Evolutionary conservation across 164 flowering plant species (phyloP).

Genomic region (Cinnamomum chago): DNA sequence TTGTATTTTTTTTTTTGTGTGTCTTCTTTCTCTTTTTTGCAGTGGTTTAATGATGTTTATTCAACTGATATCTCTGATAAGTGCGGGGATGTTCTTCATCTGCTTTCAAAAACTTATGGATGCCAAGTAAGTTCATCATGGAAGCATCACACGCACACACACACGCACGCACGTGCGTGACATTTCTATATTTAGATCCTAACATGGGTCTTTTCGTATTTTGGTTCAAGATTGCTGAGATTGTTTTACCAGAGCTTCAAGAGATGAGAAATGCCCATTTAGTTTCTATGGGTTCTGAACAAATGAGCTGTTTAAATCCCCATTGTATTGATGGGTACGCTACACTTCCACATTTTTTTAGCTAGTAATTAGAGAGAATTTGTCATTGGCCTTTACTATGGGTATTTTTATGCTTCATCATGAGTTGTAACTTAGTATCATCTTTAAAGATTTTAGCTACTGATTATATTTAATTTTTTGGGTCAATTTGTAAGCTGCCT

Average conservation of each 20-base stretch:
- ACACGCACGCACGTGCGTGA: too few species aligned
- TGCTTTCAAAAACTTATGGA: slow-evolving; percentile 50
- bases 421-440: neutral
- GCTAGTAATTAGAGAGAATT: neutral
- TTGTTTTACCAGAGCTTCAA: slow-evolving; percentile 77
- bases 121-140: slow-evolving; percentile 54
- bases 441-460: neutral
- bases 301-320: slow-evolving; percentile 51
- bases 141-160: too few species aligned
- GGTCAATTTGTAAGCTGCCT: neutral
- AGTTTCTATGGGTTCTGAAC: slow-evolving; percentile 87
- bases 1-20: too few species aligned
- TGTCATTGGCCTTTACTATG: neutral
- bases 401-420: neutral
- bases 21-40: slow-evolving; percentile 2
- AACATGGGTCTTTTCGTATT: neutral
- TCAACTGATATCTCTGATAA: slow-evolving; percentile 75
- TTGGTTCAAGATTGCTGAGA: slow-evolving; percentile 56
- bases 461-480: neutral
- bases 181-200: neutral
- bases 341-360: neutral
- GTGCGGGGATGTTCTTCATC: slow-evolving; percentile 70
- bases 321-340: slow-evolving; percentile 65
- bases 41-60: slow-evolving; percentile 96
- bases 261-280: slow-evolving; percentile 88